Evolutionary conservation across 257 asterid species (phyloP).

Genomic region (Solanum phureja): DNA sequence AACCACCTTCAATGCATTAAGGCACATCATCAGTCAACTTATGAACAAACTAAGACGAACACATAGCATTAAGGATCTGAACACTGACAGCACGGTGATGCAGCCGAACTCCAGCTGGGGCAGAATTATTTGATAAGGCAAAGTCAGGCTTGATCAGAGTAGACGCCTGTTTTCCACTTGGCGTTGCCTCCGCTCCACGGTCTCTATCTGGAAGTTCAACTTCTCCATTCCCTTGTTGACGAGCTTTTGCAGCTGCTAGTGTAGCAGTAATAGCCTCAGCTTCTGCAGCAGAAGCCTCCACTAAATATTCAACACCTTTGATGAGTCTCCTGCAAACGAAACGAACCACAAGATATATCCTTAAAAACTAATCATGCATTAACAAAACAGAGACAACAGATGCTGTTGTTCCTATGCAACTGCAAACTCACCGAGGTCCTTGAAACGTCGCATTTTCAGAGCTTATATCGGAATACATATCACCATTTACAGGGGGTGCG

Average conservation of each 20-base stretch:
- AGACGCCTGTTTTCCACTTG: conserved; percentile 80
- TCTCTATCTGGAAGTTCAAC: conserved; percentile 90
- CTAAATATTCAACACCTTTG: conserved; percentile 92
- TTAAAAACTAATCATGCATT: background rate
- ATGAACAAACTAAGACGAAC: conserved; percentile 3
- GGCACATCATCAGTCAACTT: conserved; percentile 3
- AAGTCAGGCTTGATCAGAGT: conserved; percentile 79
- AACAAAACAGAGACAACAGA: background rate
- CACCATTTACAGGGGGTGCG: conserved; percentile 93
- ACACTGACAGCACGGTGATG: conserved; percentile 98
- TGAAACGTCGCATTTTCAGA: conserved; percentile 83
- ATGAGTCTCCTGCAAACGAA: conserved; percentile 50
- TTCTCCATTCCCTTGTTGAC: conserved; percentile 81
- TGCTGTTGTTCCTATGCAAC: conserved; percentile 7
- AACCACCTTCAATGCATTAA: conserved; percentile 56
- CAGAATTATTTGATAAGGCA: conserved; percentile 48
- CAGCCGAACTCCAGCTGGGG: conserved; percentile 90
- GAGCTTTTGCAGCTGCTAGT: conserved; percentile 97
- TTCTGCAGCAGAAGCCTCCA: conserved; percentile 98
- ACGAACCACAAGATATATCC: conserved; percentile 4
- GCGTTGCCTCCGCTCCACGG: conserved; percentile 95
- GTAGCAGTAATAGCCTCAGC: conserved; percentile 97
- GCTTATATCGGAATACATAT: conserved; percentile 79
- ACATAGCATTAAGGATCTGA: conserved; percentile 6
- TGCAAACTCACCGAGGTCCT: conserved; percentile 56